Evolutionary conservation across 345 rosid genomes (phyloP).

Genomic region (Eutrema heterophyllum): DNA sequence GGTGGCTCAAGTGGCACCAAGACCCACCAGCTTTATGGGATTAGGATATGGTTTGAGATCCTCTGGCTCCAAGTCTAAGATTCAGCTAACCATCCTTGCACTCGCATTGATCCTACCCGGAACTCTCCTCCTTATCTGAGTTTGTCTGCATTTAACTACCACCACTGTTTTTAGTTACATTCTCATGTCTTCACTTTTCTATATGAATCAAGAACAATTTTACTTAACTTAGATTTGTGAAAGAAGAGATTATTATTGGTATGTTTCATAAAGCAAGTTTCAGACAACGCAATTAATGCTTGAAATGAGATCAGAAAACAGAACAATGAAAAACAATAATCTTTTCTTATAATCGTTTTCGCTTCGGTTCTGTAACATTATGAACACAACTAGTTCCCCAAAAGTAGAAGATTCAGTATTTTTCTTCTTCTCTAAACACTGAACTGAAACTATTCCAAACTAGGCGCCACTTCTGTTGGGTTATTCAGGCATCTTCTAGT

Average conservation of each 20-base stretch:
- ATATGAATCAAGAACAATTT: neutral
- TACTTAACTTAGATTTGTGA: neutral
- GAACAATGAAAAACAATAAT: neutral
- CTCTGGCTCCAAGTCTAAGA: constrained; percentile 28
- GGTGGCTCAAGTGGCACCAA: constrained; percentile 39
- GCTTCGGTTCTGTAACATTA: constrained; percentile 25
- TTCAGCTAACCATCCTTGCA: constrained; percentile 24
- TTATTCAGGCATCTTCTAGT: constrained; percentile 15
- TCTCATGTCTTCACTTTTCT: neutral
- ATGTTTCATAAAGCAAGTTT: neutral
- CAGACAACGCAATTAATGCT: neutral
- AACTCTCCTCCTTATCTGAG: constrained; percentile 19
- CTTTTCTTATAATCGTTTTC: neutral
- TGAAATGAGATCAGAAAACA: neutral
- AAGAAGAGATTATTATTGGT: neutral
- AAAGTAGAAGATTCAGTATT: constrained; percentile 1
- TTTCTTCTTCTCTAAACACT: neutral
- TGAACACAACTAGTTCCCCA: constrained; percentile 16
- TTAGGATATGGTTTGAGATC: constrained; percentile 35
- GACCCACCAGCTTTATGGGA: constrained; percentile 40
- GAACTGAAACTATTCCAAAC: constrained; percentile 57
- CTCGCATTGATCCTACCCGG: constrained; percentile 24
- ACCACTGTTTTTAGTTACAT: neutral
- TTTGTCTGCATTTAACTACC: neutral
- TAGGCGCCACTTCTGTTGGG: constrained; percentile 95